phyloP scores from a whole-genome alignment of 1,284 basidiomycete species.

The Pyrrhoderma lamaoense region DNA sequence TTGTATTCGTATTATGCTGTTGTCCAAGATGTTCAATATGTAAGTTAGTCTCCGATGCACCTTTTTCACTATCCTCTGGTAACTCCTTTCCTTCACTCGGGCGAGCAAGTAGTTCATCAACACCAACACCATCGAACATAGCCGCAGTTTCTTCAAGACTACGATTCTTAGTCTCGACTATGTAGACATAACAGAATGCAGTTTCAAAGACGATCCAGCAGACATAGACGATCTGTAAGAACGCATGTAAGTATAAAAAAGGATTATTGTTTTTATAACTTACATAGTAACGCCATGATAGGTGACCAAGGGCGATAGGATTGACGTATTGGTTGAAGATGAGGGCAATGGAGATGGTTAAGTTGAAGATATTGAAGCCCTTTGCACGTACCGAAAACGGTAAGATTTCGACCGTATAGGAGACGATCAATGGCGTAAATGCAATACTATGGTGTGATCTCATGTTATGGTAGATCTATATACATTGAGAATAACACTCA shows the following conservation, averaged over 20 bases:
- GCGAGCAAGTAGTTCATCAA: constrained; percentile 23
- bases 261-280: constrained; percentile 1
- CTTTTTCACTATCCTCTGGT: constrained; percentile 5
- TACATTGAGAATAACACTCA: constrained; percentile 16
- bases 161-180: constrained; percentile 38
- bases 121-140: constrained; percentile 31
- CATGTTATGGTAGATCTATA: background rate
- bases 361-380: constrained; percentile 52
- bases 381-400: constrained; percentile 53
- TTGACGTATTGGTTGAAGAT: constrained; percentile 56
- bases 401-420: constrained; percentile 52
- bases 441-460: constrained; percentile 30
- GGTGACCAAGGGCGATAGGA: constrained; percentile 29
- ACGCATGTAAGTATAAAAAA: background rate
- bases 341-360: constrained; percentile 41
- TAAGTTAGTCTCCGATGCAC: background rate
- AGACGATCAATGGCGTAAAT: constrained; percentile 50
- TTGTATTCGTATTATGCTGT: background rate
- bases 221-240: constrained; percentile 35
- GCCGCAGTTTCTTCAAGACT: constrained; percentile 34
- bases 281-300: constrained; percentile 36
- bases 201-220: constrained; percentile 34
- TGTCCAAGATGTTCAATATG: background rate
- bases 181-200: constrained; percentile 33
- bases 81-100: background rate